phyloP scores from a whole-genome alignment of 2,329 filamentous ascomycete species.

The Metarhizium guizhouense region DNA sequence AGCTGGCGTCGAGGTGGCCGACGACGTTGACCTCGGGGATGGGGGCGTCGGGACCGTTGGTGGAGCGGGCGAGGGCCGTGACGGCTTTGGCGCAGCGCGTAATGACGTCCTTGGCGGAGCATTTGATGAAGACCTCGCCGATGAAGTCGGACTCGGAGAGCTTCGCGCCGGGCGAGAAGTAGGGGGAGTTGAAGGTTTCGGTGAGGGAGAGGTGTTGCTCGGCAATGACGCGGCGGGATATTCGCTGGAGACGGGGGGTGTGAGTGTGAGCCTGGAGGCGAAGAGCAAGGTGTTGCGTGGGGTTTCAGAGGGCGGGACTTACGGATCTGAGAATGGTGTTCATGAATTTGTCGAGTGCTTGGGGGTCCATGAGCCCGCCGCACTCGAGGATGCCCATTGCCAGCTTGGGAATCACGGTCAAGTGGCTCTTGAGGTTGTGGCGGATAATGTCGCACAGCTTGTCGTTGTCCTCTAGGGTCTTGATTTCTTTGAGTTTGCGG shows the following conservation, averaged over 20 bases:
- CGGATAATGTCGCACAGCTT: slow-evolving; percentile 72
- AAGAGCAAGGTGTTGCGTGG: too few species aligned
- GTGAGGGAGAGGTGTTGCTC: slow-evolving; percentile 94
- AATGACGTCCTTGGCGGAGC: slow-evolving; percentile 83
- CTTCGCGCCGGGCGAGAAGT: slow-evolving; percentile 77
- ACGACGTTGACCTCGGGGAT: slow-evolving; percentile 76
- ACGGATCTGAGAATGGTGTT: slow-evolving; percentile 86
- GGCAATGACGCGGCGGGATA: slow-evolving; percentile 91
- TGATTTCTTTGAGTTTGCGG: slow-evolving; percentile 74
- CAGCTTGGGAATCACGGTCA: slow-evolving; percentile 87
- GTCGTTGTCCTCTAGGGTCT: slow-evolving; percentile 83
- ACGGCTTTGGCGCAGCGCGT: slow-evolving; percentile 72
- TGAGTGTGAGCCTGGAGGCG: background rate
- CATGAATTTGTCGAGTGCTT: slow-evolving; percentile 88
- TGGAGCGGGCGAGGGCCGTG: slow-evolving; percentile 62
- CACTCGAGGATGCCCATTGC: slow-evolving; percentile 93
- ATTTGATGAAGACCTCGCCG: slow-evolving; percentile 90
- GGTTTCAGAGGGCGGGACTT: slow-evolving; percentile 21
- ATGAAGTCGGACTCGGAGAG: slow-evolving; percentile 74
- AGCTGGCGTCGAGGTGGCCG: slow-evolving; percentile 81
- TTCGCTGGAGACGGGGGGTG: slow-evolving; percentile 48
- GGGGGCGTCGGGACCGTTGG: slow-evolving; percentile 60
- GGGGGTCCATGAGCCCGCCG: slow-evolving; percentile 68
- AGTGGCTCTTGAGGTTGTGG: slow-evolving; percentile 73
- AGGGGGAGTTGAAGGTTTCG: slow-evolving; percentile 84